Conservation (phyloP, 1,284 basidiomycete genomes). For the Xerocomus minutiporus region DNA sequence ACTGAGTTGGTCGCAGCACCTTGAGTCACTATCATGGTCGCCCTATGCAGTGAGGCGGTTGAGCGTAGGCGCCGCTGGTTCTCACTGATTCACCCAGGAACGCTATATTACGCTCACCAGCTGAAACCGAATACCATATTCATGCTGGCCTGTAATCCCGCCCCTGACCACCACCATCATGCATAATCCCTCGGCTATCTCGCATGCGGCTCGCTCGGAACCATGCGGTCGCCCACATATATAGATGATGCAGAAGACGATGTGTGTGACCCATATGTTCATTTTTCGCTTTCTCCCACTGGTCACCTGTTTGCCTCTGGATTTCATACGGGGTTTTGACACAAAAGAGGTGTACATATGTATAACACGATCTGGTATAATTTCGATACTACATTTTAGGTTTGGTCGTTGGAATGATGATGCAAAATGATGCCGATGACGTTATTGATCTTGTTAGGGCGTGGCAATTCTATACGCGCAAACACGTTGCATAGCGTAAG, state of each 20-base stretch:
- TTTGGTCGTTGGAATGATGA: conserved; percentile 2
- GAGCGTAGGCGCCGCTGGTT: background rate
- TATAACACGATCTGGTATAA: conserved; percentile 32
- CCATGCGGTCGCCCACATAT: conserved; percentile 9
- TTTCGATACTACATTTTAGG: conserved; percentile 18
- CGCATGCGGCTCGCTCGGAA: conserved; percentile 1
- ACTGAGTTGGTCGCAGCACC: conserved; percentile 17
- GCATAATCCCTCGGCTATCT: conserved; percentile 10
- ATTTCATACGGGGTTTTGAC: conserved; percentile 10
- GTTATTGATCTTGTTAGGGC: background rate
- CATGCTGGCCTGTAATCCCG: conserved; percentile 19
- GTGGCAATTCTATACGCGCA: background rate
- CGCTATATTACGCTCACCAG: conserved; percentile 15
- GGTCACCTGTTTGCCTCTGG: conserved; percentile 17
- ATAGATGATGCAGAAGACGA: conserved; percentile 21
- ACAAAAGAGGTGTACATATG: conserved; percentile 27
- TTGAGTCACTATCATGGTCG: conserved; percentile 5
- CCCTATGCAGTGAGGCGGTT: conserved; percentile 16
- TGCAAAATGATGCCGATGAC: conserved; percentile 9
- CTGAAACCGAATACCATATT: conserved; percentile 15
- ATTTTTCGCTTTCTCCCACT: conserved; percentile 16
- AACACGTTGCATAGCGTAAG: background rate
- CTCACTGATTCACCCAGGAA: conserved; percentile 9
- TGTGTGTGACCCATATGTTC: conserved; percentile 20
- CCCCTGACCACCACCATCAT: conserved; percentile 9